These are phyloP conservation scores for Dictyostelium firmibasis DNA, from an alignment of 78 protist species.

Conservation along the genomic window DNA sequence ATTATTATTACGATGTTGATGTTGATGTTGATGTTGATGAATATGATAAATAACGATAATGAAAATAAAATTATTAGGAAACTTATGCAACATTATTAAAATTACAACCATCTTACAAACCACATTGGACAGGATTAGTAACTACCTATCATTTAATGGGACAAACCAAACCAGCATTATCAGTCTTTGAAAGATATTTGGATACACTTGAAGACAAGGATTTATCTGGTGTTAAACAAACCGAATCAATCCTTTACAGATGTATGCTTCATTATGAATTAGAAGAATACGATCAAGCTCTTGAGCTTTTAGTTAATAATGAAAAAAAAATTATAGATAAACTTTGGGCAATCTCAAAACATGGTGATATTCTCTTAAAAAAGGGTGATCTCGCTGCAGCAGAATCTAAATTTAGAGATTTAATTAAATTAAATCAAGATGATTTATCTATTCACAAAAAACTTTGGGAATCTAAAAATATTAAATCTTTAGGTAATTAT, in stretches of 20 bases:
- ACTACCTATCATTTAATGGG: constrained; percentile 85
- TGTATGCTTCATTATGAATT: constrained; percentile 49
- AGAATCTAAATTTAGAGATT: constrained; percentile 33
- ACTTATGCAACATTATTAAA: constrained; percentile 84
- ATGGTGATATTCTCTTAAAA: constrained; percentile 34
- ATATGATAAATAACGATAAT: not conserved
- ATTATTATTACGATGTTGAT: too few species aligned
- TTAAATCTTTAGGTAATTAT: not conserved
- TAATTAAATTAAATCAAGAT: constrained; percentile 79
- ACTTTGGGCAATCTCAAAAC: constrained; percentile 42
- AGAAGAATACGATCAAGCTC: constrained; percentile 47
- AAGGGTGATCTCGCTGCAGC: not conserved
- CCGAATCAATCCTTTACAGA: constrained; percentile 82
- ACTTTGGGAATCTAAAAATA: constrained; percentile 45
- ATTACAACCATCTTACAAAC: constrained; percentile 69
- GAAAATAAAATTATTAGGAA: constrained; percentile 23
- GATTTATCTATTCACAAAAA: constrained; percentile 53
- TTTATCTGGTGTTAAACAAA: constrained; percentile 17
- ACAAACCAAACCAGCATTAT: constrained; percentile 41
- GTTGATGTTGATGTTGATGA: too few species aligned
- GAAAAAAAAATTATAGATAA: constrained; percentile 57
- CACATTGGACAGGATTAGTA: constrained; percentile 91
- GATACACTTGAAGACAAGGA: constrained; percentile 7
- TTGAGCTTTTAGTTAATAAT: not conserved
- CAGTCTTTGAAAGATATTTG: constrained; percentile 65